These are phyloP conservation scores for Nelumbo lutea DNA, from an alignment of 164 flowering plant genomes.

Conservation along the genomic window DNA sequence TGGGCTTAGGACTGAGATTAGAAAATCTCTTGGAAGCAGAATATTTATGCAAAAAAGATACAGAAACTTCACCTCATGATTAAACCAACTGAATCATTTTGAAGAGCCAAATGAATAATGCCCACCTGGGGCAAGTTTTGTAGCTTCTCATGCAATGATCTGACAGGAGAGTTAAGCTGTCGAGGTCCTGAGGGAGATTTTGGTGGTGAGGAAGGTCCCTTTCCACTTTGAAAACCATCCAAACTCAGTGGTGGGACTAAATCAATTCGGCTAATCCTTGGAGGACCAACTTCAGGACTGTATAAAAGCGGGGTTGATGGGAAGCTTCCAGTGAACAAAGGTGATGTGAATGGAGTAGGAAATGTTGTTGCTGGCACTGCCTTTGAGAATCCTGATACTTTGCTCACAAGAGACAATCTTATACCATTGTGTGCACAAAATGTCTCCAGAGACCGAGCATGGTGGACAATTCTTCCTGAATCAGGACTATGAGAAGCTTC, in stretches of 20 bases:
- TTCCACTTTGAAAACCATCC: slow-evolving; percentile 70
- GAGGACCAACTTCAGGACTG: slow-evolving; percentile 85
- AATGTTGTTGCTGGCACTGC: slow-evolving; percentile 49
- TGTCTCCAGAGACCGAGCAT: slow-evolving; percentile 83
- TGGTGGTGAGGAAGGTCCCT: slow-evolving; percentile 55
- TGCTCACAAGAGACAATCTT: slow-evolving; percentile 53
- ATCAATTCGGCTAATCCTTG: slow-evolving; percentile 73
- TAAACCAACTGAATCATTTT: slow-evolving; percentile 79
- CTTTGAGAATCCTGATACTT: slow-evolving; percentile 40
- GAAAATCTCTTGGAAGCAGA: neutral
- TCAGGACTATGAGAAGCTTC: slow-evolving; percentile 86
- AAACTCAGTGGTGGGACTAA: slow-evolving; percentile 94
- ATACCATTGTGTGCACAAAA: slow-evolving; percentile 72
- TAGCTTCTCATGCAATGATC: slow-evolving; percentile 72
- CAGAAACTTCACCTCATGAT: slow-evolving; percentile 62
- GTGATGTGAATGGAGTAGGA: slow-evolving; percentile 86
- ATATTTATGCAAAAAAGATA: neutral
- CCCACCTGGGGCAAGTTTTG: slow-evolving; percentile 94
- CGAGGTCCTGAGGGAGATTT: slow-evolving; percentile 63
- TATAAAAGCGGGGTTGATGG: slow-evolving; percentile 86
- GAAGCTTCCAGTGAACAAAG: slow-evolving; percentile 91
- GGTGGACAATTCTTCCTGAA: slow-evolving; percentile 71
- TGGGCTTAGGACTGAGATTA: slow-evolving; percentile 11
- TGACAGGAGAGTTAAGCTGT: slow-evolving; percentile 63
- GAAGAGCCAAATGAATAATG: slow-evolving; percentile 83